phyloP scores from a whole-genome alignment of 2,329 filamentous ascomycete species.

The Metarhizium robertsii region DNA sequence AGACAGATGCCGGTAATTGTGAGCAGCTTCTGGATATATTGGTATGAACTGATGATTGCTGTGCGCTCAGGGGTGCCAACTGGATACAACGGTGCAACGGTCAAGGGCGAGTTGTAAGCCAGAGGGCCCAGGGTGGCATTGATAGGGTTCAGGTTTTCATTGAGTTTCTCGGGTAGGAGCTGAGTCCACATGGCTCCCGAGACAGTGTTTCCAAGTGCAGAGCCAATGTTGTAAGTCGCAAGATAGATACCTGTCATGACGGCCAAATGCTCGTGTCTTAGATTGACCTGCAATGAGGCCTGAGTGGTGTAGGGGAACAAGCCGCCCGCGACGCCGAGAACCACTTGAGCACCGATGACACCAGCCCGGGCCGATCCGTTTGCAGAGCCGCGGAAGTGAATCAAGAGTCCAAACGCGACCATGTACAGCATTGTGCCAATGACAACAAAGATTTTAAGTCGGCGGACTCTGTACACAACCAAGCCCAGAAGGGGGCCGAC shows the following conservation, averaged over 20 bases:
- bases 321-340: slow-evolving; percentile 49
- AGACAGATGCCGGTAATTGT: slow-evolving; percentile 39
- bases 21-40: slow-evolving; percentile 36
- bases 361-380: slow-evolving; percentile 40
- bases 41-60: slow-evolving; percentile 46
- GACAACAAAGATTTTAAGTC: slow-evolving; percentile 43
- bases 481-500: slow-evolving; percentile 37
- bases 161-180: slow-evolving; percentile 41
- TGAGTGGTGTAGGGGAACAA: slow-evolving; percentile 50
- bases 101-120: slow-evolving; percentile 48
- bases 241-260: slow-evolving; percentile 45
- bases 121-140: slow-evolving; percentile 40
- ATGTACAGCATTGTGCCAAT: slow-evolving; percentile 46
- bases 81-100: slow-evolving; percentile 41
- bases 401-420: slow-evolving; percentile 45
- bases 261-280: slow-evolving; percentile 45
- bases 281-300: slow-evolving; percentile 48
- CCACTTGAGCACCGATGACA: slow-evolving; percentile 50
- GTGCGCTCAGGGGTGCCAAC: slow-evolving; percentile 37
- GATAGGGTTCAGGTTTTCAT: slow-evolving; percentile 31
- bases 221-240: slow-evolving; percentile 48
- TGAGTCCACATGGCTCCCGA: slow-evolving; percentile 53
- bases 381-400: slow-evolving; percentile 39
- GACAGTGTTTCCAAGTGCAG: slow-evolving; percentile 47
- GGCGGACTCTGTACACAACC: slow-evolving; percentile 37